Percentiles rank a stretch among this genome's conserved stretches.
Conservation (phyloP, 202 grass and related monocot genomes). For the Schoenoplectus triqueter region DNA sequence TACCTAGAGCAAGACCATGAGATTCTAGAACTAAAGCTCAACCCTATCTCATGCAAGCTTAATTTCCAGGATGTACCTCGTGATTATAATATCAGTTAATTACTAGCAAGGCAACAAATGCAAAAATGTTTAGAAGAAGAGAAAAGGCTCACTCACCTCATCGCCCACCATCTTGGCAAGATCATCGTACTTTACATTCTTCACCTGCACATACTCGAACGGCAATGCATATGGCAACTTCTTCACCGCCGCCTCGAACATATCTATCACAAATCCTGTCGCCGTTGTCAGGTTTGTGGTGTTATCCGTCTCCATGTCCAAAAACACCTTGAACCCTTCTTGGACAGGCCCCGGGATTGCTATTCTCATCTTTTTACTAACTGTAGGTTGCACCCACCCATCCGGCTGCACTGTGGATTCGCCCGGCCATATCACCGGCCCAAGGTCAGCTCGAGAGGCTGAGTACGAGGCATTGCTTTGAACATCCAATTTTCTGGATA, state of each 20-base stretch:
- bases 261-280: conserved; percentile 68
- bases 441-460: conserved; percentile 34
- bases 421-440: conserved; percentile 70
- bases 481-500: conserved; percentile 22
- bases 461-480: not conserved
- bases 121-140: not conserved
- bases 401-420: conserved; percentile 50
- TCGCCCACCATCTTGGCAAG: conserved; percentile 33
- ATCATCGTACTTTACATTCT: conserved; percentile 45
- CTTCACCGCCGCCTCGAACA: conserved; percentile 83
- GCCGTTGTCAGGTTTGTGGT: conserved; percentile 57
- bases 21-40: no score
- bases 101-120: not conserved
- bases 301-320: conserved; percentile 53
- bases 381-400: conserved; percentile 70
- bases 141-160: conserved; percentile 49
- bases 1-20: no score
- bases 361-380: conserved; percentile 47
- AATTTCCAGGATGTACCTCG: no score
- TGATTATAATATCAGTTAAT: not conserved
- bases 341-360: conserved; percentile 48
- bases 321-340: conserved; percentile 42
- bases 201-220: conserved; percentile 60
- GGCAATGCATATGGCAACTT: conserved; percentile 74
- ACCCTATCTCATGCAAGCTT: no score